Evolutionary conservation across 345 rosid species (phyloP).

Genomic region (Syzygium aqueum): DNA sequence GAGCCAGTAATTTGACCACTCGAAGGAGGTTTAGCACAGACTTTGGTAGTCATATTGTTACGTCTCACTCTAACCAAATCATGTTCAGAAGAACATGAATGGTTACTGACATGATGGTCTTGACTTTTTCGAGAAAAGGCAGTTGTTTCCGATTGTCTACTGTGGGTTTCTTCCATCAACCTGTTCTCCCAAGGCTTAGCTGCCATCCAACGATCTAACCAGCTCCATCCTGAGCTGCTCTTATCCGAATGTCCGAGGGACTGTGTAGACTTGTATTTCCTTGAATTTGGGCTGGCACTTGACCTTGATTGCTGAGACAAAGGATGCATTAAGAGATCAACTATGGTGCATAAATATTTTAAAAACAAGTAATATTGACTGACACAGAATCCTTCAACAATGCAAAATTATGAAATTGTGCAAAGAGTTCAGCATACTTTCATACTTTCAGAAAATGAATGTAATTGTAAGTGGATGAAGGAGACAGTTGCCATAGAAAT

Average conservation of each 20-base stretch:
- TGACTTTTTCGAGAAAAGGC: conserved; percentile 44
- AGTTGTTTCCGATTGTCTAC: conserved; percentile 11
- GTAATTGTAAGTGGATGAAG: background rate
- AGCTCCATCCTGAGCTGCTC: conserved; percentile 42
- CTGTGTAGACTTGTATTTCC: conserved; percentile 26
- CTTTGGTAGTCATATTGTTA: conserved; percentile 45
- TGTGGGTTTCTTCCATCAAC: conserved; percentile 31
- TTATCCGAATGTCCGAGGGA: conserved; percentile 26
- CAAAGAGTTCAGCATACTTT: background rate
- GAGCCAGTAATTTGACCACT: conserved; percentile 17
- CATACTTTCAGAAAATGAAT: background rate
- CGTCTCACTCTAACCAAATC: conserved; percentile 51
- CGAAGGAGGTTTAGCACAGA: conserved; percentile 42
- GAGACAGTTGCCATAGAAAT: background rate
- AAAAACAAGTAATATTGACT: background rate
- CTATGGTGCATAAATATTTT: background rate
- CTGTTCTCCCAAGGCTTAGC: conserved; percentile 67
- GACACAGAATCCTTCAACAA: background rate
- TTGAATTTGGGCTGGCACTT: conserved; percentile 43
- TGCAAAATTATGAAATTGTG: background rate
- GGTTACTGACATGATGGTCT: conserved; percentile 15
- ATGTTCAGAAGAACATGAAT: conserved; percentile 22
- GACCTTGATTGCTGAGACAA: conserved; percentile 40
- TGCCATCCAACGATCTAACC: conserved; percentile 80
- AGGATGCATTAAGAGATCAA: background rate